Evolutionary conservation across 306 rosid species (phyloP).

Genomic region (Ormosia emarginata): DNA sequence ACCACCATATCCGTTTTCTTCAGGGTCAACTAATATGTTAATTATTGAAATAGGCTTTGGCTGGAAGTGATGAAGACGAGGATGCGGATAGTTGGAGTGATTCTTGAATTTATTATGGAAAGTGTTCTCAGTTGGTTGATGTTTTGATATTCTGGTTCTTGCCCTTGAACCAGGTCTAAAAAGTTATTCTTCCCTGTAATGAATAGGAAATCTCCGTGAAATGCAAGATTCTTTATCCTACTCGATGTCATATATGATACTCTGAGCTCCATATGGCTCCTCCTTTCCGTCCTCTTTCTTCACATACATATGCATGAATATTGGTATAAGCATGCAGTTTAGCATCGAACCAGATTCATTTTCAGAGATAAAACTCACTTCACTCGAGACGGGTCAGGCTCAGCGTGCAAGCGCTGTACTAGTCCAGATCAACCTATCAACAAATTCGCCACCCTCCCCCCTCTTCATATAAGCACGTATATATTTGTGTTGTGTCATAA

Average conservation of each 20-base stretch:
- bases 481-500: constrained; percentile 54
- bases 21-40: constrained; percentile 18
- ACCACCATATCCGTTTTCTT: not conserved
- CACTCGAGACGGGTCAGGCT: constrained; percentile 27
- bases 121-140: constrained; percentile 1
- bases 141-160: constrained; percentile 7
- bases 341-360: constrained; percentile 6
- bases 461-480: constrained; percentile 41
- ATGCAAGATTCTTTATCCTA: constrained; percentile 33
- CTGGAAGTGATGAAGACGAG: constrained; percentile 91
- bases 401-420: constrained; percentile 50
- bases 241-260: constrained; percentile 40
- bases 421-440: constrained; percentile 19
- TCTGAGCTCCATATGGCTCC: not conserved
- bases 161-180: constrained; percentile 17
- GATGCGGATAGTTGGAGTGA: constrained; percentile 85
- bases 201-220: constrained; percentile 22
- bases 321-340: constrained; percentile 17
- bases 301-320: constrained; percentile 16
- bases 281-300: not conserved
- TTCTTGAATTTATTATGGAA: constrained; percentile 37
- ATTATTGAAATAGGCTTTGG: constrained; percentile 62
- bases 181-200: constrained; percentile 15
- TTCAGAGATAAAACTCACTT: constrained; percentile 27
- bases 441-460: not conserved